These are phyloP conservation scores for Juglanconis juglandina DNA, from an alignment of 2,329 filamentous ascomycete species.

Conservation along the genomic window DNA sequence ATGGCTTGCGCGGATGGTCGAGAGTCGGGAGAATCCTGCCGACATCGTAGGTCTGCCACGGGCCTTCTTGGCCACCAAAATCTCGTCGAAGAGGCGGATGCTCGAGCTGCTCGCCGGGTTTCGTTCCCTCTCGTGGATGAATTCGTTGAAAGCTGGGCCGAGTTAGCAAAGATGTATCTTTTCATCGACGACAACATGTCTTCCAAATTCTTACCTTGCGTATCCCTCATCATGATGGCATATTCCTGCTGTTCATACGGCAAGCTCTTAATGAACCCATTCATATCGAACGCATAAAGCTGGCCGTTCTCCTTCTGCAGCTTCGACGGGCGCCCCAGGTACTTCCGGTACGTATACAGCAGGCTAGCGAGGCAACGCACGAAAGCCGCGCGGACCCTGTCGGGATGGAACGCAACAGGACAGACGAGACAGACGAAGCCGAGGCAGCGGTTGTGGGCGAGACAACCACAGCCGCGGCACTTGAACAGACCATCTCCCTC, in stretches of 20 bases:
- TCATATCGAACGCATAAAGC: slow-evolving; percentile 62
- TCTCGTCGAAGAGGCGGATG: slow-evolving; percentile 78
- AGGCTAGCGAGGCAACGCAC: slow-evolving; percentile 64
- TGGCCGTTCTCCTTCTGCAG: slow-evolving; percentile 60
- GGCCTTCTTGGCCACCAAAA: slow-evolving; percentile 74
- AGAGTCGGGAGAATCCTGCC: slow-evolving; percentile 60
- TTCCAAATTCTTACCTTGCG: slow-evolving; percentile 52
- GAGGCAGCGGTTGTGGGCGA: slow-evolving; percentile 58
- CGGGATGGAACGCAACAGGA: slow-evolving; percentile 57
- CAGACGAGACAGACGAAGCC: slow-evolving; percentile 63
- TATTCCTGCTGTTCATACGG: slow-evolving; percentile 66
- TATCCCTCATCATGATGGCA: slow-evolving; percentile 60
- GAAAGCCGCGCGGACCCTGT: slow-evolving; percentile 61
- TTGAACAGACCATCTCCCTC: slow-evolving; percentile 71
- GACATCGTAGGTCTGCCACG: slow-evolving; percentile 64
- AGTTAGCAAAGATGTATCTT: slow-evolving; percentile 15
- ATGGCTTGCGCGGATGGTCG: slow-evolving; percentile 56
- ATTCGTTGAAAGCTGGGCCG: slow-evolving; percentile 68
- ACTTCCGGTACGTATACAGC: slow-evolving; percentile 64
- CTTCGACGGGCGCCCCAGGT: slow-evolving; percentile 55
- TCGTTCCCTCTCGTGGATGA: slow-evolving; percentile 76
- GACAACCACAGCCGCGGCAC: slow-evolving; percentile 62
- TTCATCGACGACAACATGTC: background rate
- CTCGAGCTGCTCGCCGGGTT: slow-evolving; percentile 58
- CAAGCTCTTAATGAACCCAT: slow-evolving; percentile 61